Evolutionary conservation across 2,329 filamentous ascomycete species (phyloP).

Genomic region (Diplodia corticola): DNA sequence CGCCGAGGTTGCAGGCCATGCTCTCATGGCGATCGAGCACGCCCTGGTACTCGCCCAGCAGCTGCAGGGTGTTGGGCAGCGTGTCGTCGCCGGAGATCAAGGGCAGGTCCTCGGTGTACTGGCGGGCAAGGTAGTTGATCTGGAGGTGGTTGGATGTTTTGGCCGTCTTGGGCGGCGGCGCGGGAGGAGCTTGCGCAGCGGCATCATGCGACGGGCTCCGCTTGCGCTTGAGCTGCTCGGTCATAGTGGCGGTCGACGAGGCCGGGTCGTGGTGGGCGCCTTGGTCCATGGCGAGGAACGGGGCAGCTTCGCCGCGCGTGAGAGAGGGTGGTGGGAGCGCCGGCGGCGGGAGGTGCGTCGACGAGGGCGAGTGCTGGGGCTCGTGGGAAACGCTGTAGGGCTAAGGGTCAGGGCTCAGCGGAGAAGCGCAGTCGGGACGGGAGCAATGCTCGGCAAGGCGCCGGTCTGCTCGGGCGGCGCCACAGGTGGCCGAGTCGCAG

Average conservation of each 20-base stretch:
- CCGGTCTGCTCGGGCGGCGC: slow-evolving; percentile 7
- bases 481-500: slow-evolving; percentile 23
- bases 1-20: slow-evolving; percentile 80
- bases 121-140: slow-evolving; percentile 68
- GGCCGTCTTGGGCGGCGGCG: slow-evolving; percentile 51
- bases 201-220: slow-evolving; percentile 44
- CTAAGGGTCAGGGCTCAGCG: slow-evolving; percentile 16
- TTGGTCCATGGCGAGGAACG: slow-evolving; percentile 11
- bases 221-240: slow-evolving; percentile 49
- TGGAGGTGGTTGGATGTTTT: slow-evolving; percentile 63
- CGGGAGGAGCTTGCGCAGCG: slow-evolving; percentile 32
- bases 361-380: not conserved
- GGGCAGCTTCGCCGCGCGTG: not conserved
- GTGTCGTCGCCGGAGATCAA: slow-evolving; percentile 66
- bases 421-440: slow-evolving; percentile 16
- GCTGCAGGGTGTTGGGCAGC: slow-evolving; percentile 69
- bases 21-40: slow-evolving; percentile 84
- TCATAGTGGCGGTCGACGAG: slow-evolving; percentile 20
- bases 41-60: slow-evolving; percentile 80
- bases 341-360: not conserved
- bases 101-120: slow-evolving; percentile 62
- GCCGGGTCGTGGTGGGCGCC: slow-evolving; percentile 14
- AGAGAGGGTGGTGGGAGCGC: not conserved
- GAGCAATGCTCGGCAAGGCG: slow-evolving; percentile 15
- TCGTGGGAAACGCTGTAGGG: slow-evolving; percentile 10